phyloP scores from a whole-genome alignment of 73 alveolate species.

The Blepharisma japonicum region DNA sequence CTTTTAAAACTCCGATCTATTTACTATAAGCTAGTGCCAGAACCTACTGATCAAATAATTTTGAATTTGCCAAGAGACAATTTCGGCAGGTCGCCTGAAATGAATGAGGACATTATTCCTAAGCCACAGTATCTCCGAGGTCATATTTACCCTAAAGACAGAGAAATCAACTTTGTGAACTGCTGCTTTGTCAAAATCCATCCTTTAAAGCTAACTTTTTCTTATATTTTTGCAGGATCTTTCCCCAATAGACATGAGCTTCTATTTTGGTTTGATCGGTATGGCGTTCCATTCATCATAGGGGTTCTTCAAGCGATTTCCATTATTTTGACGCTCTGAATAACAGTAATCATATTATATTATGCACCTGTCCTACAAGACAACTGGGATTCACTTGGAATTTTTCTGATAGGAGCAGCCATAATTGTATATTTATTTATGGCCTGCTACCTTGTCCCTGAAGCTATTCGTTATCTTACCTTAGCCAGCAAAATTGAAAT shows the following conservation, averaged over 20 bases:
- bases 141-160: neutral
- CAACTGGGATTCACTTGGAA: neutral
- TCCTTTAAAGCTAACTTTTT: conserved; percentile 9
- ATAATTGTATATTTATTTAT: neutral
- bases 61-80: conserved; percentile 17
- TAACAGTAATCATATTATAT: neutral
- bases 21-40: conserved; percentile 2
- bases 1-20: neutral
- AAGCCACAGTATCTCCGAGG: conserved; percentile 13
- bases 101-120: conserved; percentile 27
- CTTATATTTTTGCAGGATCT: neutral
- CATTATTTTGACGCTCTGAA: conserved; percentile 9
- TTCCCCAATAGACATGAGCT: conserved; percentile 21
- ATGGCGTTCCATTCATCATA: conserved; percentile 1
- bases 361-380: neutral
- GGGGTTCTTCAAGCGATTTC: conserved; percentile 8
- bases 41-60: conserved; percentile 16
- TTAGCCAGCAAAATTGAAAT: conserved; percentile 12
- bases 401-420: neutral
- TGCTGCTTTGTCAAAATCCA: neutral
- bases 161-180: neutral
- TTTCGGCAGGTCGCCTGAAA: conserved; percentile 22
- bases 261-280: neutral
- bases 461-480: neutral
- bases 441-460: conserved; percentile 20